phyloP scores from a whole-genome alignment of 495 filamentous ascomycete species.

The Penicillium tannophilum region DNA sequence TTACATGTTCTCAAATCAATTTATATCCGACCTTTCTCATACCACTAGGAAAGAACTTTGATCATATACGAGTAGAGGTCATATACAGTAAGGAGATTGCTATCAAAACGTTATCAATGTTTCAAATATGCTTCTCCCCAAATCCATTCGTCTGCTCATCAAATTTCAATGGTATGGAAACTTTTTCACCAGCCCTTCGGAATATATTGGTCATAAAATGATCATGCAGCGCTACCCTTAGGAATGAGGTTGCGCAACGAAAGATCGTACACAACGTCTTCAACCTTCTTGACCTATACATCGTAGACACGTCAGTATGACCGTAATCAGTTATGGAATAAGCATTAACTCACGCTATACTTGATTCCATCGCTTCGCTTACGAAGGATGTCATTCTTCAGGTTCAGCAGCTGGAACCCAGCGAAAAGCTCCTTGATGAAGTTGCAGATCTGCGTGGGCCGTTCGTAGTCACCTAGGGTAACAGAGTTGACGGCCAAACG shows the following conservation, averaged over 20 bases:
- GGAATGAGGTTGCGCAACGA: conserved; percentile 82
- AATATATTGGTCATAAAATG: neutral
- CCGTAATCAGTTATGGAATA: neutral
- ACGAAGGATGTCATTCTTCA: conserved; percentile 92
- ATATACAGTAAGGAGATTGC: neutral
- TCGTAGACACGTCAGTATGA: conserved; percentile 7
- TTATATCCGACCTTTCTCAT: neutral
- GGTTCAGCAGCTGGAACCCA: conserved; percentile 92
- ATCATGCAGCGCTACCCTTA: conserved; percentile 29
- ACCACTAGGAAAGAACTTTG: no score
- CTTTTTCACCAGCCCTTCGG: neutral
- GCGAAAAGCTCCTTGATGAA: conserved; percentile 96
- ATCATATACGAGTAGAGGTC: neutral
- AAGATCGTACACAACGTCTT: conserved; percentile 96
- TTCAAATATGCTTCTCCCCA: neutral
- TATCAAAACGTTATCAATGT: neutral
- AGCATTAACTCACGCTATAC: conserved; percentile 67
- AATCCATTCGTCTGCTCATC: neutral
- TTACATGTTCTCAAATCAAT: neutral
- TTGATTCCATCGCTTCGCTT: conserved; percentile 92
- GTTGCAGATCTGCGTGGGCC: conserved; percentile 80
- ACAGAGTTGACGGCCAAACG: conserved; percentile 95
- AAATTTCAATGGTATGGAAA: neutral
- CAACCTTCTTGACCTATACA: conserved; percentile 82
- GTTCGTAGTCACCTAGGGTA: conserved; percentile 82